Base-by-base conservation (phyloP, 2,329 filamentous ascomycete genomes). In the Paecilomyces formosus region DNA sequence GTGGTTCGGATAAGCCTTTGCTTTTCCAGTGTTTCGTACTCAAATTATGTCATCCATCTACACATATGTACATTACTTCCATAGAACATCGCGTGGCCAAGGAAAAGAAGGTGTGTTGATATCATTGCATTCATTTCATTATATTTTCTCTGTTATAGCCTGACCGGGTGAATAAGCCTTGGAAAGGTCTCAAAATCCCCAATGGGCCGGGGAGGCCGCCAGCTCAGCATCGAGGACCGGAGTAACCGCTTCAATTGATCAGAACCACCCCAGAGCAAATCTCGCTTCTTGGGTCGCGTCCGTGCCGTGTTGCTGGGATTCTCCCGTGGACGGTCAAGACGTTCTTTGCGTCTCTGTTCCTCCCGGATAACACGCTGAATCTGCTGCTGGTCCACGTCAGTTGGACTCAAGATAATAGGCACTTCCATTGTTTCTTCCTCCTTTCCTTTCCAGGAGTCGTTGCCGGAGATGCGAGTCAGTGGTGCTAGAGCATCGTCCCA, bases 401-500 rank as follows among this genome's bases (percentile, higher is more conserved):
- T 60, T 21, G 72, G 65, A 58, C 69, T 74, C 7, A 76, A 59
- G 51, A 76, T 68, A 53, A 75, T 65, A 0, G 72, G 73, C 18
- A 76, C 72, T 50, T 75, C 68, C 66, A 74, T 72, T 54, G 70
- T 75, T 30, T 72, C 65, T 50, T 74, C 68, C 50, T 74, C 73
- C 26, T 73, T 72, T 55, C 72, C 66, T 53, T 72, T 73, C 60
- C 70, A 74, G 58, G 74, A 73, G 3, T 77, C 73, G 55, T 63
- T 67, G 13, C 66, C 66, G 24, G 67, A 66, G 45, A 72, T 72
- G 26, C 60, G 61, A 13, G 82, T 85, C 58, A 95, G 76, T 1
- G 89, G 88, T 45, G 85, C 84, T n/a, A 96, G 81, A 0, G 90
- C 90, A 30, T 92, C 87, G 59, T 94, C 88, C 90, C 90, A 96